Conservation (phyloP, 1,284 basidiomycete species). For the Dichomitus squalens region DNA sequence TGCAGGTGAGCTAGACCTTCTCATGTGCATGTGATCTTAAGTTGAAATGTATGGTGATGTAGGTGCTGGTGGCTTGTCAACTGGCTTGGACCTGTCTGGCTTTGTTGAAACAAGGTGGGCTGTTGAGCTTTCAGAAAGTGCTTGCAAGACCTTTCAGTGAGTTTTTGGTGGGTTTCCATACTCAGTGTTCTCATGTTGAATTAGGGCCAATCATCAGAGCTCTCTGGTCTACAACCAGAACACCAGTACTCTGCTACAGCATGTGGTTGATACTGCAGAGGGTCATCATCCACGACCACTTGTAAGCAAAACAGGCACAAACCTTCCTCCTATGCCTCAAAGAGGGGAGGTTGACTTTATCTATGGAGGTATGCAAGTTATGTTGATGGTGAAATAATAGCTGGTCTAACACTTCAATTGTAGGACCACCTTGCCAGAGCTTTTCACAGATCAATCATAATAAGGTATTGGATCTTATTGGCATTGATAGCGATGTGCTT, state of each 20-base stretch:
- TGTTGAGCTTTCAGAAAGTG: constrained; percentile 63
- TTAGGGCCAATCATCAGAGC: constrained; percentile 58
- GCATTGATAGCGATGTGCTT: not conserved
- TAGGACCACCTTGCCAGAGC: constrained; percentile 73
- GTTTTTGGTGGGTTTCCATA: constrained; percentile 18
- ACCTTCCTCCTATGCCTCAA: constrained; percentile 52
- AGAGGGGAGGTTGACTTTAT: constrained; percentile 69
- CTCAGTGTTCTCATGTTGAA: constrained; percentile 7
- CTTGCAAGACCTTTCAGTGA: constrained; percentile 62
- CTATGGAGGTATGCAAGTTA: constrained; percentile 56
- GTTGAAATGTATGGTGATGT: constrained; percentile 1
- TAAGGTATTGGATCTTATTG: constrained; percentile 40
- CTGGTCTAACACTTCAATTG: not conserved
- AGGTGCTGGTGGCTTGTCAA: constrained; percentile 74
- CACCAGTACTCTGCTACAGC: constrained; percentile 56
- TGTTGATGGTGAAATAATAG: not conserved
- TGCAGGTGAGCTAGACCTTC: constrained; percentile 45
- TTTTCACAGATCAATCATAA: constrained; percentile 64
- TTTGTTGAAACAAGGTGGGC: constrained; percentile 68
- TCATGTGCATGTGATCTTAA: too few relatives aligned
- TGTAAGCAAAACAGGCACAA: constrained; percentile 33
- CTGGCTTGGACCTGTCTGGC: constrained; percentile 59
- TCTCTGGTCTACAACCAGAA: constrained; percentile 66
- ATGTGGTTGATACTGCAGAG: constrained; percentile 51
- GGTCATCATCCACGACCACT: constrained; percentile 43